These are phyloP conservation scores for Gymnopilus dilepis DNA, from an alignment of 768 basidiomycete species.

Conservation along the genomic window DNA sequence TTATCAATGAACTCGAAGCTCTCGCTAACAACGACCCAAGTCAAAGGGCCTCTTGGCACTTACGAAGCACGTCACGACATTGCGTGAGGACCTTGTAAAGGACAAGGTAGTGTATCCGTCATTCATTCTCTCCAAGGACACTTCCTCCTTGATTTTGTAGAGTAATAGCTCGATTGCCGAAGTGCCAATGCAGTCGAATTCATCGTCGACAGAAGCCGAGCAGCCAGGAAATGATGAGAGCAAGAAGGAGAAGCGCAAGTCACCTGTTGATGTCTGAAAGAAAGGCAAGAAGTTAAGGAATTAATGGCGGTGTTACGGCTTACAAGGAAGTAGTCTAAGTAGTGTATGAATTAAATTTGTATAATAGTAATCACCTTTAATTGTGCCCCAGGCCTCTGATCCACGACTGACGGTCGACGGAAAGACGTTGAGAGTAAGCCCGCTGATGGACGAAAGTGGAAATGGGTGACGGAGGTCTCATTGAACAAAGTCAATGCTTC, in stretches of 20 bases:
- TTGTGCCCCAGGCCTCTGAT: background rate
- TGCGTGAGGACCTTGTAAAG: background rate
- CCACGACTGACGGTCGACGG: background rate
- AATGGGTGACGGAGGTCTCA: background rate
- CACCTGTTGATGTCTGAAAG: background rate
- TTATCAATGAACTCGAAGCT: conserved; percentile 13
- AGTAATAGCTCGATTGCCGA: background rate
- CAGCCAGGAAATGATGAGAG: background rate
- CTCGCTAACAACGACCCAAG: background rate
- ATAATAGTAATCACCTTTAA: background rate
- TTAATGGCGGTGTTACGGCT: background rate
- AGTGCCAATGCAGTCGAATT: background rate
- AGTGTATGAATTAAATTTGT: background rate
- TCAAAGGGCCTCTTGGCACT: conserved; percentile 8
- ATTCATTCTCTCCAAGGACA: background rate
- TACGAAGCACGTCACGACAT: background rate
- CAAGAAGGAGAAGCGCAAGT: background rate
- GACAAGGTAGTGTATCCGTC: background rate
- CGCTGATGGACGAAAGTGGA: no score
- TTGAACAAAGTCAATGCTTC: background rate
- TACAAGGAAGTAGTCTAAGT: background rate
- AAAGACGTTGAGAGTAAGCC: no score
- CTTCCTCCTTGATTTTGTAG: background rate
- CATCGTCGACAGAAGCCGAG: background rate
- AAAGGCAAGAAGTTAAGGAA: background rate